A percentile compares a stretch with the other conserved stretches of the same genome.
phyloP scores from a whole-genome alignment of 2,329 filamentous ascomycete genomes.

The Cladorrhinum sp. region DNA sequence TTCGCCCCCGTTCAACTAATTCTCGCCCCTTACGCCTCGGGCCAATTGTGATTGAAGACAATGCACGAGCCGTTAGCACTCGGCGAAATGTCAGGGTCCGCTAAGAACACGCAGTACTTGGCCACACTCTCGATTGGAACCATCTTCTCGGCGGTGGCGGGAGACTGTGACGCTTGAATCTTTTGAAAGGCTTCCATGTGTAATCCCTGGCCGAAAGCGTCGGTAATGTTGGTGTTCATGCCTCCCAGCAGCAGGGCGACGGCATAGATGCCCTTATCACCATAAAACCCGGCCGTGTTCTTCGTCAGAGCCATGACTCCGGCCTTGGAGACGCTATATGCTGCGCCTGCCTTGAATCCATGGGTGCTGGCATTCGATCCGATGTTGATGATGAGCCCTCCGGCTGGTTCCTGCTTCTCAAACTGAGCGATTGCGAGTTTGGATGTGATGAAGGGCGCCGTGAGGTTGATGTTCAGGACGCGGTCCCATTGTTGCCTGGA shows the following conservation, averaged over 20 bases:
- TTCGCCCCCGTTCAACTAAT: neutral
- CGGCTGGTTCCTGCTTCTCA: conserved; percentile 37
- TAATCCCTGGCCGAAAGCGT: conserved; percentile 38
- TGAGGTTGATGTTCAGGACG: conserved; percentile 55
- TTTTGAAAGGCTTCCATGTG: conserved; percentile 34
- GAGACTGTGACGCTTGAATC: conserved; percentile 29
- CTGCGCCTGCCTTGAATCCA: conserved; percentile 34
- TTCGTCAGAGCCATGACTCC: conserved; percentile 40
- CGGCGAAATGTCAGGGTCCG: conserved; percentile 33
- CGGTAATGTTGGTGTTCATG: conserved; percentile 55
- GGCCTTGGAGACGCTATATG: conserved; percentile 31
- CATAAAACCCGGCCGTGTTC: conserved; percentile 57
- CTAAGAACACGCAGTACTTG: conserved; percentile 38
- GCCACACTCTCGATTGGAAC: conserved; percentile 38
- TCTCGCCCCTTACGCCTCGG: conserved; percentile 23
- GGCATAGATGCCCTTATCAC: conserved; percentile 49
- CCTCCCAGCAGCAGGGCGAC: conserved; percentile 50
- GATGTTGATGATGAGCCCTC: conserved; percentile 53
- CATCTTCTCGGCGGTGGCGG: conserved; percentile 30
- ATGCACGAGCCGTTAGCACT: conserved; percentile 35
- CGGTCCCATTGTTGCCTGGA: conserved; percentile 48
- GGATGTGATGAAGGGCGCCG: conserved; percentile 50
- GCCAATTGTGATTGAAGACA: conserved; percentile 38
- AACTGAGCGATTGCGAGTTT: conserved; percentile 50
- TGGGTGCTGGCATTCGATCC: conserved; percentile 44